Evolutionary conservation across 176 grass and related monocot species (phyloP), one percentile per base, ranked within the genome.

Genomic region (Cenchrus americanus): DNA sequence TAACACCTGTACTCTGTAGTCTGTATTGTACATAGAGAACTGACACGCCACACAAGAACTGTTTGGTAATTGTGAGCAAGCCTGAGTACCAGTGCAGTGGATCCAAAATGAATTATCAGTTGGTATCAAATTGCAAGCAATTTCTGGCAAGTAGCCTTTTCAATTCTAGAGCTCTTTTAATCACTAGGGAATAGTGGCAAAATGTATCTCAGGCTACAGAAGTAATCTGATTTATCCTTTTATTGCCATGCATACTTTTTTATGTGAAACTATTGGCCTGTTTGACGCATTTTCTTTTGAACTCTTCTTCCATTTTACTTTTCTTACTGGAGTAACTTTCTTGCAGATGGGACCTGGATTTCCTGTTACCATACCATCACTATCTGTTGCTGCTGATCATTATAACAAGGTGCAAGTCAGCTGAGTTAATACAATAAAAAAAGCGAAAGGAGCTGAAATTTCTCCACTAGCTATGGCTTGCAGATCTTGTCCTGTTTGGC

Each of bases 261-360:
- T 18, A 21, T 59, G 22, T 30, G 47, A 51, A 49, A 51, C 47
- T 73, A 6, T 27, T 51, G 7, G 68, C 69, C 44, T 51, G 47
- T 49, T 23, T 32, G 27, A 55, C 41, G 17, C 0, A 13, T 75
- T 52, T 52, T 21, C 15, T 51, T 18, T 66, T 7, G 5, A 42
- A 73, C 71, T 8, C 5, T 65, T 34, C 62, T 37, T 59, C 19
- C 77, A 21, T 73, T 66, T 43, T 57, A 10, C 17, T 34, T 47
- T 63, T 55, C 81, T 78, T 77, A 83, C 50, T 5, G 8, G 86
- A 69, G 10, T 48, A 72, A 73, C 78, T 84, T 78, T 88, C 10
- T 78, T 84, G 79, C 93, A 98, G 96, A 98, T 98, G 96, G 93
- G 96, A 34, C 93, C 91, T 81, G 96, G 96, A 87, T 95, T 92